These are phyloP conservation scores for Pleurotus platypus DNA, from an alignment of 768 basidiomycete species.

Conservation along the genomic window DNA sequence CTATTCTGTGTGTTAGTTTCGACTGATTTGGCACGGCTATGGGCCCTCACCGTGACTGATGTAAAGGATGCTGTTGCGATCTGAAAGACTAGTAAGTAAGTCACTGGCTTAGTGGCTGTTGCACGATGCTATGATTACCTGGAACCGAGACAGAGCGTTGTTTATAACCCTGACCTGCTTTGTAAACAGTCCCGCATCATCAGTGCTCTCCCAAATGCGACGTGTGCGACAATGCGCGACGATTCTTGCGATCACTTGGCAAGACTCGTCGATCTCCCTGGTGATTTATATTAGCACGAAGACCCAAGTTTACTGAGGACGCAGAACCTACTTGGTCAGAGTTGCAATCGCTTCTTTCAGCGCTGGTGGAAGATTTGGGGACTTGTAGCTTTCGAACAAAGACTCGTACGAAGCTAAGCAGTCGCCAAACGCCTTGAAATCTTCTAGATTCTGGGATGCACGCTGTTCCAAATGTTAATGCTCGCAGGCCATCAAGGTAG, in stretches of 20 bases:
- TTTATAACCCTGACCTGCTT: not conserved
- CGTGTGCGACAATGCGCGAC: slow-evolving; percentile 3
- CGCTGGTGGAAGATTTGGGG: not conserved
- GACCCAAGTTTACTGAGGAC: not conserved
- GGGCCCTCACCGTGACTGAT: not conserved
- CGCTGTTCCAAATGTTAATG: not conserved
- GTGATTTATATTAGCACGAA: too few species aligned
- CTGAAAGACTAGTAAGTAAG: not conserved
- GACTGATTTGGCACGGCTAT: not conserved
- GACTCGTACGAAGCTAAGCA: not conserved
- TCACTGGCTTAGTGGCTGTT: too few species aligned
- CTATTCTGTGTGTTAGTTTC: not conserved
- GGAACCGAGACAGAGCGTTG: not conserved
- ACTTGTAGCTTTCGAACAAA: not conserved
- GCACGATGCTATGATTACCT: not conserved
- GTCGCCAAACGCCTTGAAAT: not conserved
- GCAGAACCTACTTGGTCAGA: not conserved
- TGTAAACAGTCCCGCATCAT: slow-evolving; percentile 1
- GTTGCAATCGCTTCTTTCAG: not conserved
- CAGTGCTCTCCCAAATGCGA: not conserved
- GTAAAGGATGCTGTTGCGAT: not conserved
- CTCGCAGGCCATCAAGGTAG: too few species aligned
- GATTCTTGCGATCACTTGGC: not conserved
- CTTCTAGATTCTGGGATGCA: not conserved
- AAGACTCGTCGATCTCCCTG: not conserved